phyloP scores from a whole-genome alignment of 352 stramenopile species.

The Phytophthora fragariaefolia region DNA sequence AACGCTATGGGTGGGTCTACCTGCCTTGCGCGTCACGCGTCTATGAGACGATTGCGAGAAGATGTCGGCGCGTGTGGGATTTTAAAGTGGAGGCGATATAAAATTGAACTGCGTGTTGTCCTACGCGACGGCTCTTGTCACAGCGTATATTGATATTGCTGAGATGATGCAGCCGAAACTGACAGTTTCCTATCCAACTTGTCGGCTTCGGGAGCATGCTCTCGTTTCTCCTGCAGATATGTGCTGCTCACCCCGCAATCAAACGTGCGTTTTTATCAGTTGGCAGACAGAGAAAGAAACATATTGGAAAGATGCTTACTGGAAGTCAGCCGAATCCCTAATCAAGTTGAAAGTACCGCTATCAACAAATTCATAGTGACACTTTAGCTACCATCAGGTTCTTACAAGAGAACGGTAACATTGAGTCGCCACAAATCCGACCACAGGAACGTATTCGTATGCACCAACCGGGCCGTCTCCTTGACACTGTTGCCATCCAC shows the following conservation, averaged over 20 bases:
- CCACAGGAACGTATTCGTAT: constrained; percentile 41
- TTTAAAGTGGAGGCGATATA: neutral
- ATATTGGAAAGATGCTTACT: too few relatives aligned
- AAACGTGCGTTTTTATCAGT: too few relatives aligned
- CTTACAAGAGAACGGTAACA: constrained; percentile 33
- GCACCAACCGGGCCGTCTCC: constrained; percentile 36
- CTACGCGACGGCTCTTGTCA: neutral
- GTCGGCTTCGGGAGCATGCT: neutral
- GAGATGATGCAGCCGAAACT: neutral
- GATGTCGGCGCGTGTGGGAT: too few relatives aligned
- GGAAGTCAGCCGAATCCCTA: too few relatives aligned
- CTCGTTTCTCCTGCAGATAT: constrained; percentile 1
- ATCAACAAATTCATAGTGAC: neutral
- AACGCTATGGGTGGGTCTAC: neutral
- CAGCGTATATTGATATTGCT: neutral
- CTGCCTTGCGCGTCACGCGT: neutral
- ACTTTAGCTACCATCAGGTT: too few relatives aligned
- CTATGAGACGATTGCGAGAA: neutral
- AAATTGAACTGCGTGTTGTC: neutral
- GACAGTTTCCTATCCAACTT: neutral
- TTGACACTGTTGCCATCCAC: constrained; percentile 45
- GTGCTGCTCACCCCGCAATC: too few relatives aligned
- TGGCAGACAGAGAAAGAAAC: too few relatives aligned
- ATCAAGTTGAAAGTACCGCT: too few relatives aligned
- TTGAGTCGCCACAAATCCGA: constrained; percentile 35